Evolutionary conservation across 345 rosid species (phyloP).

Genomic region (Kandelia obovata): DNA sequence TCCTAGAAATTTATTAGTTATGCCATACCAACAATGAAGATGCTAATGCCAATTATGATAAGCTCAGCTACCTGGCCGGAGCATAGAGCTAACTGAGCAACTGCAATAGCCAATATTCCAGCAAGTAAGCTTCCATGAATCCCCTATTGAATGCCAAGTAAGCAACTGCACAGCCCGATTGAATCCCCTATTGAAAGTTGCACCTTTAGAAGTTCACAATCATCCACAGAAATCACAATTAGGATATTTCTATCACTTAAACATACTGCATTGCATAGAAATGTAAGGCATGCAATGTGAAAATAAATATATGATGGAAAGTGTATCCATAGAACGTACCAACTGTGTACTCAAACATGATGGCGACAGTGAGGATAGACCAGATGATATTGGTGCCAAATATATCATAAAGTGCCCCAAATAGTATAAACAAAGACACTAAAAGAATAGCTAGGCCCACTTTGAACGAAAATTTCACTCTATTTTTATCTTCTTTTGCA

Average conservation of each 20-base stretch:
- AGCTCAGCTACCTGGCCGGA: conserved; percentile 49
- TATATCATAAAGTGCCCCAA: conserved; percentile 51
- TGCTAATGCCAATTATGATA: conserved; percentile 53
- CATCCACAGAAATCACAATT: background rate
- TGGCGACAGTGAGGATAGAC: conserved; percentile 71
- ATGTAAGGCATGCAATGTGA: background rate
- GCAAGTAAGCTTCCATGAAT: conserved; percentile 58
- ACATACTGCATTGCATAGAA: background rate
- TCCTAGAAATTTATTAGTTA: background rate
- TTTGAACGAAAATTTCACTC: conserved; percentile 55
- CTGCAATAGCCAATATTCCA: conserved; percentile 48
- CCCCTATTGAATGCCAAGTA: no score
- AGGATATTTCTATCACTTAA: background rate
- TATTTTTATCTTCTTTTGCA: conserved; percentile 46
- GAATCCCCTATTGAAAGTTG: conserved; percentile 66
- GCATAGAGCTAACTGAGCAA: conserved; percentile 41
- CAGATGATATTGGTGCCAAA: conserved; percentile 62
- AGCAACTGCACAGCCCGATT: conserved; percentile 37
- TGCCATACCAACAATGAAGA: conserved; percentile 50
- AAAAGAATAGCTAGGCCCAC: conserved; percentile 63
- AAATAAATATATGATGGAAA: background rate
- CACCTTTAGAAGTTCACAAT: conserved; percentile 30
- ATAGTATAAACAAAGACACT: conserved; percentile 56
- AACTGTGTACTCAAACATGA: conserved; percentile 66
- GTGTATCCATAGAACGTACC: conserved; percentile 31